A percentile compares a stretch with the other conserved stretches of the same genome.
Evolutionary conservation across 2,329 filamentous ascomycete genomes (phyloP).

Genomic region (Colletotrichum sp.): DNA sequence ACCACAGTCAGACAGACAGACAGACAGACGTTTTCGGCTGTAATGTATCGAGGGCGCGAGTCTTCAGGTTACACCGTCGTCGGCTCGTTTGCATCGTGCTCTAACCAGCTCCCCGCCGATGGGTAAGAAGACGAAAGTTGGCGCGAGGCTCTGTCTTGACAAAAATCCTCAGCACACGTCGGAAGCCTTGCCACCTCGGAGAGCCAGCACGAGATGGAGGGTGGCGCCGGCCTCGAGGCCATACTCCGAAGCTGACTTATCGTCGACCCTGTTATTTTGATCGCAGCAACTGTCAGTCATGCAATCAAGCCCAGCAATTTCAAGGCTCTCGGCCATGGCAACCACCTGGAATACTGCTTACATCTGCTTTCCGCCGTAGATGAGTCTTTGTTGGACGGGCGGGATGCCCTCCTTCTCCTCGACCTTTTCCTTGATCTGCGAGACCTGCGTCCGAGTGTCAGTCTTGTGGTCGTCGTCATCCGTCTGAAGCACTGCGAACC

Average conservation of each 20-base stretch:
- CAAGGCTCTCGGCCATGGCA: not conserved
- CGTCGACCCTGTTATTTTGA: slow-evolving; percentile 74
- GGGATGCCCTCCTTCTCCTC: slow-evolving; percentile 99
- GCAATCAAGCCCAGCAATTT: not conserved
- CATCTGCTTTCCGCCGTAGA: slow-evolving; percentile 99
- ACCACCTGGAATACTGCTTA: slow-evolving; percentile 39
- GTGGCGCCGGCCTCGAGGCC: slow-evolving; percentile 90
- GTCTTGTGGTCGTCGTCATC: not conserved
- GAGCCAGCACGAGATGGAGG: slow-evolving; percentile 91
- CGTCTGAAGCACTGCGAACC: slow-evolving; percentile 51
- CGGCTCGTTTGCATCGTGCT: not conserved
- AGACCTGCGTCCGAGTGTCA: slow-evolving; percentile 64
- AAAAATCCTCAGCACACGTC: not conserved
- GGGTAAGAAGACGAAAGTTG: not conserved
- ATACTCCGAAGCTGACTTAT: slow-evolving; percentile 92
- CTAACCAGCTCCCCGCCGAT: not conserved
- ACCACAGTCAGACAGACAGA: not conserved
- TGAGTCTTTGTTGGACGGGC: slow-evolving; percentile 93
- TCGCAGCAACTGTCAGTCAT: not conserved
- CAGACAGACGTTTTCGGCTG: not conserved
- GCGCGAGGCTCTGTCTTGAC: not conserved
- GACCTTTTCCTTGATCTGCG: slow-evolving; percentile 97
- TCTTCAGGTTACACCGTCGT: not conserved
- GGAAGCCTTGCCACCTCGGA: slow-evolving; percentile 71
- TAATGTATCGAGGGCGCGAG: not conserved